These are phyloP conservation scores for Aspergillus carlsbadensis DNA, from an alignment of 495 filamentous ascomycete genomes.

Conservation along the genomic window DNA sequence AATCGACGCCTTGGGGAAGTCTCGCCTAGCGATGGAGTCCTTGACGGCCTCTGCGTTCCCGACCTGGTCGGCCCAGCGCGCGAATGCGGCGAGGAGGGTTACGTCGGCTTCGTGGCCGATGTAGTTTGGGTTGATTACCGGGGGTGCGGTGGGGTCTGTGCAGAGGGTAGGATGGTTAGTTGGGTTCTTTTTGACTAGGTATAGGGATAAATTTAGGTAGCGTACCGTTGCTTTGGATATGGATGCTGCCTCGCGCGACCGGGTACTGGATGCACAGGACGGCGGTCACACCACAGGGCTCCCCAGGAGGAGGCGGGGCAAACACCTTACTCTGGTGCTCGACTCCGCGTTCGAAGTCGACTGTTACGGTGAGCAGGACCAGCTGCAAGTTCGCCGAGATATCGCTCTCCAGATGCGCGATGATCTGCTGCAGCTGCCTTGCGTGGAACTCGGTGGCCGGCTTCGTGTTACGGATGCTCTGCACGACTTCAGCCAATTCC, in stretches of 20 bases:
- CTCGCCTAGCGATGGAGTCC: slow-evolving; percentile 15
- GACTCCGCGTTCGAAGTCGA: slow-evolving; percentile 9
- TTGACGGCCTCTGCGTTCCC: slow-evolving; percentile 19
- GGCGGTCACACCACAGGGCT: slow-evolving; percentile 20
- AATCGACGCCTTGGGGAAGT: slow-evolving; percentile 18
- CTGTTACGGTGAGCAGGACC: slow-evolving; percentile 20
- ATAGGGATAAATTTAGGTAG: too few species aligned
- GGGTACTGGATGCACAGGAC: slow-evolving; percentile 29
- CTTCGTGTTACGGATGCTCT: slow-evolving; percentile 22
- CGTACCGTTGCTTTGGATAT: slow-evolving; percentile 40
- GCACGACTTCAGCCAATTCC: slow-evolving; percentile 20
- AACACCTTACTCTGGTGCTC: slow-evolving; percentile 22
- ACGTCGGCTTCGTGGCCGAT: slow-evolving; percentile 36
- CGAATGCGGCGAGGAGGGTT: slow-evolving; percentile 31
- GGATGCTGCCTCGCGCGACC: slow-evolving; percentile 55
- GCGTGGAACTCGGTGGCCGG: slow-evolving; percentile 24
- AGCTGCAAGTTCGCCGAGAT: slow-evolving; percentile 27
- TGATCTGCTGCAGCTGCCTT: slow-evolving; percentile 25
- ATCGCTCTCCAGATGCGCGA: slow-evolving; percentile 24
- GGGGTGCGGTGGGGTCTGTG: slow-evolving; percentile 23
- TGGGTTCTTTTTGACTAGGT: too few species aligned
- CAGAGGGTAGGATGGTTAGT: not conserved
- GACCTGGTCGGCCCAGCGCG: slow-evolving; percentile 27
- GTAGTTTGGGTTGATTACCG: slow-evolving; percentile 29
- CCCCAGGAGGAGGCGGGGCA: slow-evolving; percentile 4